These are phyloP conservation scores for Erysimum cheiranthoides DNA, from an alignment of 345 rosid genomes.

Conservation along the genomic window DNA sequence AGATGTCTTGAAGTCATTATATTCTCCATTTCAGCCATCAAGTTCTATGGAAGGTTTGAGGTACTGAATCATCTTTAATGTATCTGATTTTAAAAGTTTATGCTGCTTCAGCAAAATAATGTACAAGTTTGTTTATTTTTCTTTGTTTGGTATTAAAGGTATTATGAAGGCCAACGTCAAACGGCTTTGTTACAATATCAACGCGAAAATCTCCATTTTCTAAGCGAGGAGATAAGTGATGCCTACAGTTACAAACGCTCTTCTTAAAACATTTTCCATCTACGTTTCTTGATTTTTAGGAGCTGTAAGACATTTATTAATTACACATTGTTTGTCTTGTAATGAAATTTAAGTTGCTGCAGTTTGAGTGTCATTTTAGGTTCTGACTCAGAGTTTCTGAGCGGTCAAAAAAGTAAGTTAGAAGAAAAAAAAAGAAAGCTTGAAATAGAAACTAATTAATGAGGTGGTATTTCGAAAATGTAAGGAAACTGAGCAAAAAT, in stretches of 20 bases:
- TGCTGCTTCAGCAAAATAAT: background rate
- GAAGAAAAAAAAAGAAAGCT: background rate
- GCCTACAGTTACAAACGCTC: too few species aligned
- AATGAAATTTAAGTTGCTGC: background rate
- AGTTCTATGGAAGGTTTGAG: slow-evolving; percentile 93
- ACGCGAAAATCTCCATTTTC: slow-evolving; percentile 94
- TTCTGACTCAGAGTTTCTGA: background rate
- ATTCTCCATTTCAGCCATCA: slow-evolving; percentile 94
- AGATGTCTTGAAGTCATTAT: slow-evolving; percentile 88
- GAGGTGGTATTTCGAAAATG: slow-evolving; percentile 15
- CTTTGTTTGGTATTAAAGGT: slow-evolving; percentile 52
- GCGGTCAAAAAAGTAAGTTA: slow-evolving; percentile 3
- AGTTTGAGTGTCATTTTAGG: background rate
- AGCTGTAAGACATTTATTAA: background rate
- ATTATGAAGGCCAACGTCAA: slow-evolving; percentile 87
- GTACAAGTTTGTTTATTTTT: slow-evolving; percentile 15
- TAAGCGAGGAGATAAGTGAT: slow-evolving; percentile 96
- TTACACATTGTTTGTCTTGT: background rate
- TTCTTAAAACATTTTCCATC: background rate
- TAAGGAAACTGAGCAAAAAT: slow-evolving; percentile 11
- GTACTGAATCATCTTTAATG: slow-evolving; percentile 45
- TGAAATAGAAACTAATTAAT: slow-evolving; percentile 20
- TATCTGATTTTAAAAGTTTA: background rate
- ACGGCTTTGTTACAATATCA: slow-evolving; percentile 96
- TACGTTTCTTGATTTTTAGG: background rate